Evolutionary conservation across 345 rosid species (phyloP), one percentile per base, ranked within the genome.

Genomic region (Eucalyptus curtisii): DNA sequence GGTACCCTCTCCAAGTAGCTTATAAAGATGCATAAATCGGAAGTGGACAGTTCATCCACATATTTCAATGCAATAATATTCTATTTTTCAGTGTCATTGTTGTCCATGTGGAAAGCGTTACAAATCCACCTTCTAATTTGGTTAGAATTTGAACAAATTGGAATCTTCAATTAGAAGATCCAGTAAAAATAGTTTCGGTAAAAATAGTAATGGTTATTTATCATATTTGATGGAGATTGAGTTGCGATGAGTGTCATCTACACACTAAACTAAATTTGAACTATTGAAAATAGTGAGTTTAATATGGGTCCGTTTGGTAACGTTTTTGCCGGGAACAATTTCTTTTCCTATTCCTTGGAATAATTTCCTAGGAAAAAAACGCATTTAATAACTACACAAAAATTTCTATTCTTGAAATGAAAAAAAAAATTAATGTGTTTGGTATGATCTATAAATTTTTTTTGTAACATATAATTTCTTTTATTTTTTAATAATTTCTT

Each of bases 251-350:
- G 66, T 59, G n/a, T 59, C 31, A 59, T 59, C 13, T 11, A 59
- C 15, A 59, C 8, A 59, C 7, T 12, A 12, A 27, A 59, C 15
- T 59, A 27, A 59, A 12, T 59, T 27, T 59, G n/a, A 59, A 12
- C 66, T 6, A 59, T 59, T 59, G 14, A 59, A 59, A 59, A 59
- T 27, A 12, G 31, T 27, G 66, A 59, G 31, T 59, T 13, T 3
- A 13, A 59, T 27, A 59, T 17, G 9, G 8, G 55, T 7, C 55
- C 9, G 0, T 52, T 52, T 7, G 22, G 55, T 52, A 50, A 0
- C 2, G 22, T 8, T 17, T 52, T 0, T 17, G 4, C 19, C 19
- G 55, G 0, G 8, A 52, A 52, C 4, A 52, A 3, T 52, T 52
- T 52, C 9, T 52, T 52, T 52, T 52, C 24, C 55, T 52, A 52